Percentiles rank a stretch among this genome's conserved stretches.
Conservation (phyloP, 495 filamentous ascomycete genomes). For the Niebla homalea region DNA sequence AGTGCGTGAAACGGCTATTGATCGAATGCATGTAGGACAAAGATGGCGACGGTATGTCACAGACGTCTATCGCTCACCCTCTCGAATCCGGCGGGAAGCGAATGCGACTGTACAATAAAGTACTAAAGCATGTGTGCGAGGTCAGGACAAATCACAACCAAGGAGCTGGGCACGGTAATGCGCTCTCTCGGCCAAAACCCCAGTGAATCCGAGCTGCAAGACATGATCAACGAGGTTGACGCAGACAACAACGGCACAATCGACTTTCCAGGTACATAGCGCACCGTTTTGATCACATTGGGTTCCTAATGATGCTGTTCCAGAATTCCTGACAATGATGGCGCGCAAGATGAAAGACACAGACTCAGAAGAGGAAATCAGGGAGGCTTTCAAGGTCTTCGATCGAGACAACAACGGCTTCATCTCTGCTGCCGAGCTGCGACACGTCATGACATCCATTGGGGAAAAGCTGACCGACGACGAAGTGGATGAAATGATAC, state of each 20-base stretch:
- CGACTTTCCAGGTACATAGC: conserved; percentile 78
- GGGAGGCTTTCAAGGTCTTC: conserved; percentile 91
- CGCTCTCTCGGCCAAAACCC: conserved; percentile 99
- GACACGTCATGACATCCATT: conserved; percentile 99
- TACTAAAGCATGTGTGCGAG: background rate
- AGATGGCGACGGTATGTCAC: conserved; percentile 94
- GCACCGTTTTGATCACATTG: background rate
- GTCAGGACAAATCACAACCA: conserved; percentile 96
- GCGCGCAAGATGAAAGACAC: conserved; percentile 99
- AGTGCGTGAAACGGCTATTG: background rate
- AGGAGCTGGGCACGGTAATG: conserved; percentile 98
- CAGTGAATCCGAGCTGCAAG: conserved; percentile 95
- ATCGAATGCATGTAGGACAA: conserved; percentile 59
- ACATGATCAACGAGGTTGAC: conserved; percentile 99
- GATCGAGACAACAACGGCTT: conserved; percentile 99
- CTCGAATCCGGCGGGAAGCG: background rate
- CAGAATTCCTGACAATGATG: conserved; percentile 99
- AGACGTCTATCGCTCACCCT: background rate
- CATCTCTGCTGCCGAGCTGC: conserved; percentile 93
- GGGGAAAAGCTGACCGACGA: conserved; percentile 99
- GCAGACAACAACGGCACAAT: conserved; percentile 99
- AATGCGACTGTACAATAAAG: background rate
- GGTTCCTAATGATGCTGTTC: conserved; percentile 1
- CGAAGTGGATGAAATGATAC: conserved; percentile 99
- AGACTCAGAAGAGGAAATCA: conserved; percentile 98